Base-by-base conservation (phyloP, 208 protist genomes). In the Crithidia mellificae region DNA sequence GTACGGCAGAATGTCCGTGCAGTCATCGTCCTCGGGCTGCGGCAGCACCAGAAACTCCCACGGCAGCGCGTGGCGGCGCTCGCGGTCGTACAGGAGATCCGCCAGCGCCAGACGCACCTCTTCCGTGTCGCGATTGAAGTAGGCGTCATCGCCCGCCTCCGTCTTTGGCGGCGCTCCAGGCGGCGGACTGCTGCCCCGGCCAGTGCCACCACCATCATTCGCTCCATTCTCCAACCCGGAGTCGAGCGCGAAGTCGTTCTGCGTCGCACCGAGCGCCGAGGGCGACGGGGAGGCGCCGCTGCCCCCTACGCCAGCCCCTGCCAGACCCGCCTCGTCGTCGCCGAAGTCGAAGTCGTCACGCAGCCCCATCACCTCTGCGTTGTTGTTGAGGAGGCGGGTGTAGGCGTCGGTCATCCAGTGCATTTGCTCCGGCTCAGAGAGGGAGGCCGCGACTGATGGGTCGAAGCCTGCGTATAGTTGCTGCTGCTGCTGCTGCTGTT, bases 21-120 rank as follows among this genome's bases (percentile, higher is more conserved):
- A 73, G 63, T 91, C 84, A 11, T 95, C 90, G 1, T 81, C 56
- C 20, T 70, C 71, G 0, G 63, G 47, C 41, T 80, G 54, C 32
- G 83, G 83, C 44, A 95, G 74, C 30, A 95, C 83, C 19, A 93
- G 62, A 72, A 95, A 87, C 69, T 95, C 85, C 87, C 90, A 95
- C 34, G 90, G 90, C 58, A 93, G 41, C 12, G 90, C 90, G 62
- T 91, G 80, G 12, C 80, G 77, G 12, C 90, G 79, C 53, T 93
- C 81, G 41, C 71, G 74, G 68, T 95, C 90, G 66, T 80, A 85
- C 0, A 95, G 72, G 9, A 85, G 44, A 24, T 85, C 72, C 41
- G 75, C 74, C 22, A 95, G 59, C 15, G 75, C 70, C 22, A 73
- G 20, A 5, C 68, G 66, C 63, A 65, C 49, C 17, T 15, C 41